Conservation (phyloP, 805 yeast genomes). For the Debaryomyces hansenii region DNA sequence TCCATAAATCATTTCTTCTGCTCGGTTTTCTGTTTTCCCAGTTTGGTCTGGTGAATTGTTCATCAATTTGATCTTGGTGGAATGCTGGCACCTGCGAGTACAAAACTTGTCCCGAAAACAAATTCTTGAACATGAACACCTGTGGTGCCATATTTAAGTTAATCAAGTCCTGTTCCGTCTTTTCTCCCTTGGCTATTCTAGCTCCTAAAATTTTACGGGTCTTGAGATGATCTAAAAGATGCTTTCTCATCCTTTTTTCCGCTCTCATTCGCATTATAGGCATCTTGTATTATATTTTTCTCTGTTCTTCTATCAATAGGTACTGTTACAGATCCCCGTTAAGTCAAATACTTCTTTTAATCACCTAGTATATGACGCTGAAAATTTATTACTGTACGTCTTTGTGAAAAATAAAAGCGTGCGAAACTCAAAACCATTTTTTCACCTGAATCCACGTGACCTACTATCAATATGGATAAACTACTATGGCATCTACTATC, state of each 20-base stretch:
- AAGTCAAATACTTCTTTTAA: not conserved
- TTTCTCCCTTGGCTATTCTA: slow-evolving; percentile 40
- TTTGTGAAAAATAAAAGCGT: too few relatives aligned
- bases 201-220: slow-evolving; percentile 44
- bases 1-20: slow-evolving; percentile 84
- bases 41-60: slow-evolving; percentile 78
- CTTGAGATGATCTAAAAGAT: slow-evolving; percentile 44
- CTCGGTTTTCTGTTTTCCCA: slow-evolving; percentile 86
- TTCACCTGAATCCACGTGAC: too few relatives aligned
- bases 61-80: slow-evolving; percentile 60
- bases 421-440: too few relatives aligned
- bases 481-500: too few relatives aligned
- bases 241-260: slow-evolving; percentile 48
- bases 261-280: slow-evolving; percentile 39
- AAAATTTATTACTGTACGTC: not conserved
- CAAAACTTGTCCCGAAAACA: slow-evolving; percentile 85
- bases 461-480: too few relatives aligned
- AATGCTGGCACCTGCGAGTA: slow-evolving; percentile 80
- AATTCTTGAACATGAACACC: slow-evolving; percentile 77
- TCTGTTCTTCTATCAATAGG: not conserved
- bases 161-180: slow-evolving; percentile 31
- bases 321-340: not conserved
- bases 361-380: not conserved
- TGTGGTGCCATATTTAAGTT: slow-evolving; percentile 74
- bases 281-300: slow-evolving; percentile 21